phyloP scores from a whole-genome alignment of 345 rosid genomes.

The Rhodamnia rubescens region DNA sequence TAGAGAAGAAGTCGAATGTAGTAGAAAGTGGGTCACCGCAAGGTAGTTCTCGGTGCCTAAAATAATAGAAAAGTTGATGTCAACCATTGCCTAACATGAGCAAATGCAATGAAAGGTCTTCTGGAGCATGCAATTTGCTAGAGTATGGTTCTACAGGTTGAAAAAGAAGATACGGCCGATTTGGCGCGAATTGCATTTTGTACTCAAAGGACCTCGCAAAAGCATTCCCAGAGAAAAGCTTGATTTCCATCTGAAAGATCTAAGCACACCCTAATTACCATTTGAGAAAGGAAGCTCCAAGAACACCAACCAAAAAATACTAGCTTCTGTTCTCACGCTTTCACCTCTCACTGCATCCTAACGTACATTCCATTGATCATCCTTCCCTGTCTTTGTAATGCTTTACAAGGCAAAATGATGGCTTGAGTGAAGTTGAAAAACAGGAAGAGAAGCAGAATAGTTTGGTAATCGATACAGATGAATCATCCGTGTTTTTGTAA shows the following conservation, averaged over 20 bases:
- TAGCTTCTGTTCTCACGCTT: neutral
- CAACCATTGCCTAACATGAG: neutral
- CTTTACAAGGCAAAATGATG: neutral
- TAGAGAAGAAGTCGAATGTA: neutral
- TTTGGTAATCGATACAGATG: neutral
- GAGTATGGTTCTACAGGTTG: neutral
- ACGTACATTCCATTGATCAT: neutral
- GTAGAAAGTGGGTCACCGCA: neutral
- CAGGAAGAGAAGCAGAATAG: neutral
- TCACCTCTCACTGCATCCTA: neutral
- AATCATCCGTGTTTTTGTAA: neutral
- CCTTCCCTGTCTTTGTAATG: neutral
- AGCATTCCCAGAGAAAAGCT: neutral
- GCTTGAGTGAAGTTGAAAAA: neutral
- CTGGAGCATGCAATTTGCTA: neutral
- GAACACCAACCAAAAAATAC: neutral
- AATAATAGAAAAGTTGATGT: neutral
- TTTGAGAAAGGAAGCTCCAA: neutral
- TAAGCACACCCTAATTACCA: neutral
- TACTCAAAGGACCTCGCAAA: neutral
- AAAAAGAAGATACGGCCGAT: neutral
- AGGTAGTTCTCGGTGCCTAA: neutral
- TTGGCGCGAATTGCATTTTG: neutral
- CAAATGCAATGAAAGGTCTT: neutral
- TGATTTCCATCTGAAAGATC: neutral